These are phyloP conservation scores for Microbotryum scabiosae DNA, from an alignment of 1,284 basidiomycete genomes.

Conservation along the genomic window DNA sequence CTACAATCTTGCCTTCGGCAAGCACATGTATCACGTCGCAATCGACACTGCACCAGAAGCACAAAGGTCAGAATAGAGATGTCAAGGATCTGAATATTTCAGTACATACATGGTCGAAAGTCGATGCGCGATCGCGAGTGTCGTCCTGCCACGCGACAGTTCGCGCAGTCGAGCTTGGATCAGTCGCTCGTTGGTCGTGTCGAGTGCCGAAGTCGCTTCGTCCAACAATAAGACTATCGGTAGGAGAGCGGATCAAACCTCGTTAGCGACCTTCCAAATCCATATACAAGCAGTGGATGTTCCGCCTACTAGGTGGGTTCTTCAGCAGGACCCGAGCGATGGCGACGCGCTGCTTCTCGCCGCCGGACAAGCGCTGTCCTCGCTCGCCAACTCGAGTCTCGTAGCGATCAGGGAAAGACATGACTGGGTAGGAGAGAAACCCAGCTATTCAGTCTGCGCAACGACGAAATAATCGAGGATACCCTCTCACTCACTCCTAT, in stretches of 20 bases:
- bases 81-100: background rate
- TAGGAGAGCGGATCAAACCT: background rate
- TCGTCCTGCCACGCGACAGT: slow-evolving; percentile 57
- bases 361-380: slow-evolving; percentile 57
- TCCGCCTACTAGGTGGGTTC: slow-evolving; percentile 54
- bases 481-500: slow-evolving; percentile 49
- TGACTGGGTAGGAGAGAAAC: slow-evolving; percentile 35
- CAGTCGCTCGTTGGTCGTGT: slow-evolving; percentile 72
- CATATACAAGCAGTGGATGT: slow-evolving; percentile 44
- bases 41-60: slow-evolving; percentile 43
- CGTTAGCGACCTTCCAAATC: background rate
- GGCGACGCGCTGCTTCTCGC: slow-evolving; percentile 50
- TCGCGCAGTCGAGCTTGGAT: slow-evolving; percentile 74
- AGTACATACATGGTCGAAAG: slow-evolving; percentile 52
- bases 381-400: slow-evolving; percentile 72
- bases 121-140: slow-evolving; percentile 68
- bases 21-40: slow-evolving; percentile 56
- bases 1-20: slow-evolving; percentile 54
- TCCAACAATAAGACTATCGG: slow-evolving; percentile 25
- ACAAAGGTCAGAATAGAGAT: slow-evolving; percentile 35
- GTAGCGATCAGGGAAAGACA: slow-evolving; percentile 66
- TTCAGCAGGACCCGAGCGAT: slow-evolving; percentile 79
- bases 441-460: background rate
- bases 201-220: slow-evolving; percentile 53
- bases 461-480: slow-evolving; percentile 63